phyloP scores from a whole-genome alignment of 2,329 filamentous ascomycete genomes.

The Colletotrichum spaethianum region DNA sequence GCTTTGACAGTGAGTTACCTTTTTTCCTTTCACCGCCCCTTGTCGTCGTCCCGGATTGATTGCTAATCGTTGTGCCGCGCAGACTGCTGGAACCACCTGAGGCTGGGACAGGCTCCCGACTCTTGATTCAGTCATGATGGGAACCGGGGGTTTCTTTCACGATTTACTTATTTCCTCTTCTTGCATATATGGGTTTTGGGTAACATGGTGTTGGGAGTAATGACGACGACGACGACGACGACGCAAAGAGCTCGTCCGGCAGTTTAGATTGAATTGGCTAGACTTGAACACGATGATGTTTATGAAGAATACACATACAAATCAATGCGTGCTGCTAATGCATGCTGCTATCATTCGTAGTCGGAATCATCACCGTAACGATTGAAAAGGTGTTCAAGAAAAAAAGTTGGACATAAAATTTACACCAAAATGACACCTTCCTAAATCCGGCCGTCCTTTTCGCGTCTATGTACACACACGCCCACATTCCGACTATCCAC shows the following conservation, averaged over 20 bases:
- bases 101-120: constrained; percentile 50
- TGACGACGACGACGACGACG: constrained; percentile 18
- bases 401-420: not conserved
- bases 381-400: not conserved
- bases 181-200: not conserved
- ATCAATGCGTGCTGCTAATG: not conserved
- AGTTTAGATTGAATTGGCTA: constrained; percentile 17
- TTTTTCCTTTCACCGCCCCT: not conserved
- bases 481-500: constrained; percentile 9
- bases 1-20: constrained; percentile 70
- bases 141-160: not conserved
- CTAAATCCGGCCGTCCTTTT: not conserved
- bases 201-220: constrained; percentile 34
- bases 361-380: not conserved
- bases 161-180: not conserved
- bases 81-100: constrained; percentile 72
- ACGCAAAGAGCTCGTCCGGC: constrained; percentile 16
- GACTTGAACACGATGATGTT: constrained; percentile 23
- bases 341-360: not conserved
- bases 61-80: constrained; percentile 41
- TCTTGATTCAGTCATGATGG: constrained; percentile 2
- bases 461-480: not conserved
- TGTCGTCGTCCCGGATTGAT: not conserved
- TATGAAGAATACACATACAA: not conserved
- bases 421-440: constrained; percentile 4